These are phyloP conservation scores for Tetrapyrgos nigripes DNA, from an alignment of 1,284 basidiomycete genomes.

Conservation along the genomic window DNA sequence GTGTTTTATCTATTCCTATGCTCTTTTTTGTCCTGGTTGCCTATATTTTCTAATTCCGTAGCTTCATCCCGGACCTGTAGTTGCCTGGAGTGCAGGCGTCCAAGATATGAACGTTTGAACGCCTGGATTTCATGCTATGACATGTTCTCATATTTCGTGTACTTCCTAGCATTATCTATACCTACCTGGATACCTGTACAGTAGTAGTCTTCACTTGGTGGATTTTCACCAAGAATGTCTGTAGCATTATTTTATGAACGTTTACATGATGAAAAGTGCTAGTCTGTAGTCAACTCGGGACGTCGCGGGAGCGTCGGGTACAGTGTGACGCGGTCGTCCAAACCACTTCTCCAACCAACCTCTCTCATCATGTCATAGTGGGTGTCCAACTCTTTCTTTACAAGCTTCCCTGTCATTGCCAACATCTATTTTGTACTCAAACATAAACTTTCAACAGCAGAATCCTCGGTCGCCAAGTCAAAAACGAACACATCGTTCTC, in stretches of 20 bases:
- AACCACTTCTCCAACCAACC: neutral
- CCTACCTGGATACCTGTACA: too few relatives aligned
- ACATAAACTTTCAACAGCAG: neutral
- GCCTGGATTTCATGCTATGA: neutral
- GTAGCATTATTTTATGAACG: too few relatives aligned
- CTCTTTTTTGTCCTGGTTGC: neutral
- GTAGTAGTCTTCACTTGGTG: too few relatives aligned
- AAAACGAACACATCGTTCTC: neutral
- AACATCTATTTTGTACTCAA: neutral
- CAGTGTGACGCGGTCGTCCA: neutral
- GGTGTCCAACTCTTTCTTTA: neutral
- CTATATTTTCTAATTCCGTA: neutral
- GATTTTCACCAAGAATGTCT: too few relatives aligned
- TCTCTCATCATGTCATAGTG: neutral
- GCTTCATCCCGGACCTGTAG: too few relatives aligned
- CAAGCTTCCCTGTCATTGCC: neutral
- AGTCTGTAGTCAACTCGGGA: neutral
- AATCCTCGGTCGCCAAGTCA: neutral
- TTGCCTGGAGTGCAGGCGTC: neutral
- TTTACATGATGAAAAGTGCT: neutral
- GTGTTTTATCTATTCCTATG: neutral
- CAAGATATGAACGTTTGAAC: neutral
- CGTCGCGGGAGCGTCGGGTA: neutral
- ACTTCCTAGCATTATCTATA: too few relatives aligned
- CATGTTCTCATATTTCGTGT: too few relatives aligned